Conservation (phyloP, 768 basidiomycete species). For the Neoboletus subvelutipes region DNA sequence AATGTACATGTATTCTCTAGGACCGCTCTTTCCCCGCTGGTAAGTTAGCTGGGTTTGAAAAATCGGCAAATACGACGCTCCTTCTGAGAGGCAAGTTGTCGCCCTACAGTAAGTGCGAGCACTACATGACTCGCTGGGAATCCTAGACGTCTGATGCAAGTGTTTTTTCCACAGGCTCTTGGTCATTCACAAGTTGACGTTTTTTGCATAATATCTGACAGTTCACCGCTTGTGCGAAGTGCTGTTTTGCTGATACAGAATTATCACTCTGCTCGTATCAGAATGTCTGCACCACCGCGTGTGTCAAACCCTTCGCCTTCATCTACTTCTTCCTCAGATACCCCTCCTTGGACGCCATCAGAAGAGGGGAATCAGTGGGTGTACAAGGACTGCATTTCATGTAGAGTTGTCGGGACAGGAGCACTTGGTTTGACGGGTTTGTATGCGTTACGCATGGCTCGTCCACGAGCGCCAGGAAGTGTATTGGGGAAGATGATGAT, state of each 20-base stretch:
- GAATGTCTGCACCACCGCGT: constrained; percentile 24
- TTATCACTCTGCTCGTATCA: background rate
- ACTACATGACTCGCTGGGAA: background rate
- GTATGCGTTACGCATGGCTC: constrained; percentile 67
- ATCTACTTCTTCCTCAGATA: background rate
- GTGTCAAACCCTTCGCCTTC: constrained; percentile 1
- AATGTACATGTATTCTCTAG: background rate
- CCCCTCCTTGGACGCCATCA: background rate
- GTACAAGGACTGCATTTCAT: constrained; percentile 62
- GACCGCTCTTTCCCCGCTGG: background rate
- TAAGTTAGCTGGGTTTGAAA: background rate
- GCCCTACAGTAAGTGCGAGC: background rate
- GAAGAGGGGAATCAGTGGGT: constrained; percentile 14
- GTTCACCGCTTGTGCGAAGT: background rate
- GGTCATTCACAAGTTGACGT: background rate
- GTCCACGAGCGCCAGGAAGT: constrained; percentile 61
- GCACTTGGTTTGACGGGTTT: constrained; percentile 62
- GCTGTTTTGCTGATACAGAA: background rate
- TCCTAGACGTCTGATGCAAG: background rate
- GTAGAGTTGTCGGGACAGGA: constrained; percentile 65
- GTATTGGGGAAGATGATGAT: constrained; percentile 59
- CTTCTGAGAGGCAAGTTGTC: background rate
- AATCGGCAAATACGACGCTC: background rate
- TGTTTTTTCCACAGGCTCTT: background rate
- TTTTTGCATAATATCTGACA: background rate